Conservation (phyloP, 2,329 filamentous ascomycete genomes). For the Drechslerella coelobrocha region DNA sequence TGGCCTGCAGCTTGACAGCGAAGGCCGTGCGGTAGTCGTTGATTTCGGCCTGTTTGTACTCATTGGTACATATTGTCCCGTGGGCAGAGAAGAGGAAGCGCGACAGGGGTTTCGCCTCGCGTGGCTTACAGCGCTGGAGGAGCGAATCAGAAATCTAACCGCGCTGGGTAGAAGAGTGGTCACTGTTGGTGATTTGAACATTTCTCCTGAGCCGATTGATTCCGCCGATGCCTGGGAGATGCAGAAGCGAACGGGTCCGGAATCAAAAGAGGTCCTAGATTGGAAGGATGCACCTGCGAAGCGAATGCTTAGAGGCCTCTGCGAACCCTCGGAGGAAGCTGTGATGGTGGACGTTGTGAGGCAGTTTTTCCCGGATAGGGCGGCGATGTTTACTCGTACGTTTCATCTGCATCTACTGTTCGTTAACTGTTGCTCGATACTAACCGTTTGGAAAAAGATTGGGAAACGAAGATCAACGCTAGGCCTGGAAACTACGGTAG, state of each 20-base stretch:
- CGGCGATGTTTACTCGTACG: slow-evolving; percentile 88
- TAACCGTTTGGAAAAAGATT: slow-evolving; percentile 58
- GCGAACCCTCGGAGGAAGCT: slow-evolving; percentile 51
- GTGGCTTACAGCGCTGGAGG: slow-evolving; percentile 81
- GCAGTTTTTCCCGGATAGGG: slow-evolving; percentile 76
- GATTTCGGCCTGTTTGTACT: slow-evolving; percentile 96
- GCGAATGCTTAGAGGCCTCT: slow-evolving; percentile 51
- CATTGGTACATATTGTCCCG: slow-evolving; percentile 89
- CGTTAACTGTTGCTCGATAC: slow-evolving; percentile 1
- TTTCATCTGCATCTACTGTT: slow-evolving; percentile 12
- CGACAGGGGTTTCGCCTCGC: slow-evolving; percentile 81
- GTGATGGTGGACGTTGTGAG: slow-evolving; percentile 77
- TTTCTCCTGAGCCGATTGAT: slow-evolving; percentile 73
- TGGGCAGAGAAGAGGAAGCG: slow-evolving; percentile 77
- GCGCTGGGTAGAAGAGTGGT: slow-evolving; percentile 80
- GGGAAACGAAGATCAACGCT: slow-evolving; percentile 94
- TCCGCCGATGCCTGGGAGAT: slow-evolving; percentile 75
- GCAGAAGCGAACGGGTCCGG: slow-evolving; percentile 69
- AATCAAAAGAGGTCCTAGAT: slow-evolving; percentile 36
- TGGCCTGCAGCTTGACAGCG: slow-evolving; percentile 74
- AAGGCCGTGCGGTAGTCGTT: slow-evolving; percentile 87
- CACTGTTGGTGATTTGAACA: slow-evolving; percentile 87
- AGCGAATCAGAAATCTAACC: slow-evolving; percentile 81
- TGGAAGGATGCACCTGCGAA: slow-evolving; percentile 52
- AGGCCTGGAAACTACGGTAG: slow-evolving; percentile 77